Conservation (phyloP, 2,329 filamentous ascomycete genomes). For the Plenodomus tracheiphilus region DNA sequence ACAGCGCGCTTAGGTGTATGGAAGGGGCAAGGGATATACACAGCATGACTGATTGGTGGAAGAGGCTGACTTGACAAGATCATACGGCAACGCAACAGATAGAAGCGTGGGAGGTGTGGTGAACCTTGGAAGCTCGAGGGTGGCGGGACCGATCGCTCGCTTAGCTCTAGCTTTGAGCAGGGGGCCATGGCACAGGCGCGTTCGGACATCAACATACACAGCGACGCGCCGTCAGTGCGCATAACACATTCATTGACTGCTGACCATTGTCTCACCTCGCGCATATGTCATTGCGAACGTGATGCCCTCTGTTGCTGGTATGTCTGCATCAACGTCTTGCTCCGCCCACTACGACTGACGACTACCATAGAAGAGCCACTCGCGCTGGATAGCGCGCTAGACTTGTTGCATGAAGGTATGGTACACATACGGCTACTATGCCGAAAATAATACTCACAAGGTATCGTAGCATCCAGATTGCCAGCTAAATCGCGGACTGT, state of each 20-base stretch:
- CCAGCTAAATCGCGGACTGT: constrained; percentile 68
- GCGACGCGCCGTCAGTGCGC: constrained; percentile 22
- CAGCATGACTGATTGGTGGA: not conserved
- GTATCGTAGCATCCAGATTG: constrained; percentile 37
- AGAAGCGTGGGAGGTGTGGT: not conserved
- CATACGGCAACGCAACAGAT: constrained; percentile 2
- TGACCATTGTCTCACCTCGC: constrained; percentile 27
- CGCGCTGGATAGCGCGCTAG: constrained; percentile 41
- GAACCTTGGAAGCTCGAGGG: no score
- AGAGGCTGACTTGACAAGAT: constrained; percentile 8
- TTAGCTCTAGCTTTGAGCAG: constrained; percentile 22
- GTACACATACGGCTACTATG: constrained; percentile 22
- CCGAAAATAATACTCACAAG: constrained; percentile 24
- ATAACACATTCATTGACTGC: constrained; percentile 17
- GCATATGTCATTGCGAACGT: constrained; percentile 25
- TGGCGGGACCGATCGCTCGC: constrained; percentile 12
- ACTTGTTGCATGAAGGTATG: constrained; percentile 40
- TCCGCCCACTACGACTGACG: constrained; percentile 24
- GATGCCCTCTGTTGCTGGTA: constrained; percentile 40
- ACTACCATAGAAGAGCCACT: constrained; percentile 31
- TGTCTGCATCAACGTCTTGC: constrained; percentile 9
- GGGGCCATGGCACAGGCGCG: constrained; percentile 28
- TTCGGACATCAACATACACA: constrained; percentile 30
- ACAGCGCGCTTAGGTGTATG: constrained; percentile 12
- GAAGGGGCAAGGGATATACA: not conserved